Percentiles rank a stretch among this genome's conserved stretches.
Conservation (phyloP, 1,284 basidiomycete genomes). For the Cryptococcus amylolentus region DNA sequence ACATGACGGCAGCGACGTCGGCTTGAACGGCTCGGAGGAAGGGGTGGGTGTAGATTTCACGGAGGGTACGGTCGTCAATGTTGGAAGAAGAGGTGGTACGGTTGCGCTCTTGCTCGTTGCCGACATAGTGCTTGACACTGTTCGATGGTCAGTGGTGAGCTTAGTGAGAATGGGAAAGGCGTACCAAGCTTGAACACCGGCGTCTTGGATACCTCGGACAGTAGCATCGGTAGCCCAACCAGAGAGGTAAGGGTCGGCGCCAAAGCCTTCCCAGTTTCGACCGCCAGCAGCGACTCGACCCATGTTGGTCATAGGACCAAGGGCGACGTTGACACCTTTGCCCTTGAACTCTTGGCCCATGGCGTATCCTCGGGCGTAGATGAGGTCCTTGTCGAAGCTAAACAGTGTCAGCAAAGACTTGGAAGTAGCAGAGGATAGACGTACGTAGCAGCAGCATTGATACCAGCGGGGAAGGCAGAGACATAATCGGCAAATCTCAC, state of each 20-base stretch:
- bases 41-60: slow-evolving; percentile 49
- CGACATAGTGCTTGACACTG: slow-evolving; percentile 65
- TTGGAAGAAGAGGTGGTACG: slow-evolving; percentile 59
- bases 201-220: slow-evolving; percentile 66
- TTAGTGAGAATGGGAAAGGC: slow-evolving; percentile 3
- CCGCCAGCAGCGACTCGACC: slow-evolving; percentile 62
- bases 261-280: slow-evolving; percentile 82
- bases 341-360: slow-evolving; percentile 74
- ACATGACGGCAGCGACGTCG: slow-evolving; percentile 68
- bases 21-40: slow-evolving; percentile 71
- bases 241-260: slow-evolving; percentile 64
- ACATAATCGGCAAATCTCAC: slow-evolving; percentile 62
- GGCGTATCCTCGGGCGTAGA: slow-evolving; percentile 66
- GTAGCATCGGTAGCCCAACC: slow-evolving; percentile 66
- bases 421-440: slow-evolving; percentile 13
- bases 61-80: slow-evolving; percentile 69
- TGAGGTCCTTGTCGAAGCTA: slow-evolving; percentile 65
- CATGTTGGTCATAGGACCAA: slow-evolving; percentile 56
- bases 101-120: slow-evolving; percentile 48
- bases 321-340: slow-evolving; percentile 72
- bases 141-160: neutral
- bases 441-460: slow-evolving; percentile 67
- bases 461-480: slow-evolving; percentile 68
- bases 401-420: neutral
- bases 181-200: slow-evolving; percentile 60